phyloP scores from a whole-genome alignment of 495 filamentous ascomycete genomes.

The Trichoderma parareesei region DNA sequence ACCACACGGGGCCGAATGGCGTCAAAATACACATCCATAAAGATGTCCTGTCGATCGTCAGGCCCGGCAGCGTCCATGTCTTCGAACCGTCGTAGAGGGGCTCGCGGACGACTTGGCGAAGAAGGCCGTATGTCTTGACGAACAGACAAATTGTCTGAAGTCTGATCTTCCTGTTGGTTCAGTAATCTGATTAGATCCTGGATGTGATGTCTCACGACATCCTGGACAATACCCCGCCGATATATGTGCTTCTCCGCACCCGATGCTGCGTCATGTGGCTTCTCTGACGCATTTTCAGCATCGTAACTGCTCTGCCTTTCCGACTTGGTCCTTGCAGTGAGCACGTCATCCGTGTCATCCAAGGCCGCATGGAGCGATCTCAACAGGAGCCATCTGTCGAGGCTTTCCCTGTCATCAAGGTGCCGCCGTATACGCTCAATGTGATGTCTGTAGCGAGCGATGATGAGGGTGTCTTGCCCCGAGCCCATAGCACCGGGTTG shows the following conservation, averaged over 20 bases:
- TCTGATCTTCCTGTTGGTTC: slow-evolving; percentile 19
- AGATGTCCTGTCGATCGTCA: slow-evolving; percentile 30
- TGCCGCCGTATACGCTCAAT: slow-evolving; percentile 15
- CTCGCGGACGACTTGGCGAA: slow-evolving; percentile 1
- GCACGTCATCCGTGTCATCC: slow-evolving; percentile 22
- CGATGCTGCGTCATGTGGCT: not conserved
- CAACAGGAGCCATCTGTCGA: slow-evolving; percentile 21
- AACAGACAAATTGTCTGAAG: not conserved
- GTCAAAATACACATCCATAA: slow-evolving; percentile 37
- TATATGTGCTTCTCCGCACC: not conserved
- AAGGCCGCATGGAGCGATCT: slow-evolving; percentile 31
- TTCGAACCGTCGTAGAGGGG: slow-evolving; percentile 18
- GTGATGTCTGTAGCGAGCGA: slow-evolving; percentile 6
- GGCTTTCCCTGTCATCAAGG: slow-evolving; percentile 14
- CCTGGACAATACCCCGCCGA: slow-evolving; percentile 23
- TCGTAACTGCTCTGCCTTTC: not conserved
- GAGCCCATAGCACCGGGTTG: not conserved
- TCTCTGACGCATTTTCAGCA: slow-evolving; percentile 8
- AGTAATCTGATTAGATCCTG: slow-evolving; percentile 29
- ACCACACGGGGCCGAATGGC: slow-evolving; percentile 27
- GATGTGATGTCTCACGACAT: slow-evolving; percentile 30
- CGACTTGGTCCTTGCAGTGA: slow-evolving; percentile 16
- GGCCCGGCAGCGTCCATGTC: slow-evolving; percentile 29
- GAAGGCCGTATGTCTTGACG: not conserved
- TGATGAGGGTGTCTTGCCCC: slow-evolving; percentile 17